phyloP scores from a whole-genome alignment of 306 rosid species.

The Fragaria ananassa region DNA sequence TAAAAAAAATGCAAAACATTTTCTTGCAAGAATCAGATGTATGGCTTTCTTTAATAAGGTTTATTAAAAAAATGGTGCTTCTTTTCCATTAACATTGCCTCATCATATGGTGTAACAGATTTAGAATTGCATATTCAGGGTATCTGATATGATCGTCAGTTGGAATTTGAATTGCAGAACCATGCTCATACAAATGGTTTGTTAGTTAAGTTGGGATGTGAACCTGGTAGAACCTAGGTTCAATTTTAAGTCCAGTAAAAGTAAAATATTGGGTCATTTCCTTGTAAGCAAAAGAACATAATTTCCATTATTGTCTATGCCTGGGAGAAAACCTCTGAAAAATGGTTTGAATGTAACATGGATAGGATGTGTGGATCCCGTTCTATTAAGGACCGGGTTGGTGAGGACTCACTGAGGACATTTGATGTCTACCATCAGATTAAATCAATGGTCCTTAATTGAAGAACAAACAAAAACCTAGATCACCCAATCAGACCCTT shows the following conservation, averaged over 20 bases:
- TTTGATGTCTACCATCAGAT: too few species aligned
- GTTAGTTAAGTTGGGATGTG: too few species aligned
- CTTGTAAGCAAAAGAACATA: background rate
- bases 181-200: background rate
- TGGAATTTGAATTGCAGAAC: background rate
- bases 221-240: background rate
- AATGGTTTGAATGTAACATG: background rate
- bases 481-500: too few species aligned
- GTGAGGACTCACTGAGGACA: too few species aligned
- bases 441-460: too few species aligned
- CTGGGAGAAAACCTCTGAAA: background rate
- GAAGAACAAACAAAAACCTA: too few species aligned
- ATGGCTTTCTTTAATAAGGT: background rate
- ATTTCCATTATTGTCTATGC: background rate
- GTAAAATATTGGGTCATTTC: too few species aligned
- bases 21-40: background rate
- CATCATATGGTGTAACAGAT: background rate
- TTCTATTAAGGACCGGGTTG: too few species aligned
- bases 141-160: background rate
- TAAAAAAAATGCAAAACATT: background rate
- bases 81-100: background rate
- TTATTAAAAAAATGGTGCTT: too few species aligned
- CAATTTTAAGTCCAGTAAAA: background rate
- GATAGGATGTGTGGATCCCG: background rate
- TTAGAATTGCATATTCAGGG: background rate